These are phyloP conservation scores for Triglochin maritima DNA, from an alignment of 106 monocot genomes.

Conservation along the genomic window DNA sequence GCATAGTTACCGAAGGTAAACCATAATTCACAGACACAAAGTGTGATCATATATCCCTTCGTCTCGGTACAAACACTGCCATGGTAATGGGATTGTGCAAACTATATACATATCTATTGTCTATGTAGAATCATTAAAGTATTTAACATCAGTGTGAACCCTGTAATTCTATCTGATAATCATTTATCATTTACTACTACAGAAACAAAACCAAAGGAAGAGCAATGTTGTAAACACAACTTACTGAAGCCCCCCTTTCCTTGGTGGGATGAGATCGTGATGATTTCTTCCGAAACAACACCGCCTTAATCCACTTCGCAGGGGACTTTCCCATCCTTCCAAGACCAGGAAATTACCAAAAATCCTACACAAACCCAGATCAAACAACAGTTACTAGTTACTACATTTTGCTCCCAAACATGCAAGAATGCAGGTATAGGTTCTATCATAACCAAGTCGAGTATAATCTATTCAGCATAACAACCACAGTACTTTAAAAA, in stretches of 20 bases:
- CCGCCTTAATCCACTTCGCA: constrained; percentile 79
- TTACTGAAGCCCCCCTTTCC: constrained; percentile 25
- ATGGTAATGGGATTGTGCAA: not conserved
- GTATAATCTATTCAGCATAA: not conserved
- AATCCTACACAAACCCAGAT: not conserved
- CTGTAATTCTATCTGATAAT: not conserved
- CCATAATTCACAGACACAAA: not conserved
- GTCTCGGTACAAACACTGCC: not conserved
- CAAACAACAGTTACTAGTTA: not conserved
- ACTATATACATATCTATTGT: not conserved
- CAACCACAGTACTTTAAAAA: not conserved
- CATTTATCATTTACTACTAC: not conserved
- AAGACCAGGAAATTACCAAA: not conserved
- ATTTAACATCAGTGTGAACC: not conserved
- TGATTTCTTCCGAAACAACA: constrained; percentile 82
- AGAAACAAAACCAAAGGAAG: not conserved
- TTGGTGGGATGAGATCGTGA: constrained; percentile 34
- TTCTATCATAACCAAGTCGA: not conserved
- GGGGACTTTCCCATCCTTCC: constrained; percentile 87
- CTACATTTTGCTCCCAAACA: not conserved
- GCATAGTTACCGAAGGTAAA: too few relatives aligned
- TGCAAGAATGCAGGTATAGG: not conserved
- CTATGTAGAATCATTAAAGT: not conserved
- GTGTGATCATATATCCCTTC: not conserved
- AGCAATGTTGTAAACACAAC: not conserved